A percentile compares a stretch with the other conserved stretches of the same genome.
Conservation (phyloP, 140 eudicot species). For the Ambrosia hybrid region DNA sequence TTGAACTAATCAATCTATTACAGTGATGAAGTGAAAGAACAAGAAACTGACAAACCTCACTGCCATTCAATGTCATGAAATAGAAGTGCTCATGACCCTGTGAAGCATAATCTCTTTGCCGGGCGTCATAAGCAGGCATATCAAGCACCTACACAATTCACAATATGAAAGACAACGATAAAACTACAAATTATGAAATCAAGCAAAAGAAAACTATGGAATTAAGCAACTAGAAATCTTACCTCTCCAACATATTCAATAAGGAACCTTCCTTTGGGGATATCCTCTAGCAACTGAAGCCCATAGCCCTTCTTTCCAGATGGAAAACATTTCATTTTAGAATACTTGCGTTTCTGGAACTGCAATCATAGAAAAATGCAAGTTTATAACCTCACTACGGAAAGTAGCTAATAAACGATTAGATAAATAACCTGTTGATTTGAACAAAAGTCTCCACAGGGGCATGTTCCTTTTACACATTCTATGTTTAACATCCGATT, state of each 20-base stretch:
- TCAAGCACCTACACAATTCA: slow-evolving; percentile 76
- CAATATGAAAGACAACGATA: background rate
- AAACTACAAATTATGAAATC: background rate
- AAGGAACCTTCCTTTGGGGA: slow-evolving; percentile 79
- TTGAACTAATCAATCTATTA: no score
- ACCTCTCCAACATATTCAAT: slow-evolving; percentile 99
- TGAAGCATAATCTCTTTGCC: slow-evolving; percentile 80
- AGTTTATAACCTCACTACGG: slow-evolving; percentile 9
- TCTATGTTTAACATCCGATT: slow-evolving; percentile 94
- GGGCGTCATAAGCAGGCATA: slow-evolving; percentile 76
- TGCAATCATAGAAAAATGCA: slow-evolving; percentile 57
- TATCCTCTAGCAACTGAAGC: slow-evolving; percentile 72
- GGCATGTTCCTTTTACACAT: slow-evolving; percentile 94
- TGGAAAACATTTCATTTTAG: slow-evolving; percentile 58
- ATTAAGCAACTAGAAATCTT: slow-evolving; percentile 19
- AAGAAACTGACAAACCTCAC: slow-evolving; percentile 57
- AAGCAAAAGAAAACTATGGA: background rate
- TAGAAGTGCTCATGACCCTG: slow-evolving; percentile 92
- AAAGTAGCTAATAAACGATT: background rate
- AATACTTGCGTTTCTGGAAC: slow-evolving; percentile 92
- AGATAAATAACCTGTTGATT: slow-evolving; percentile 71
- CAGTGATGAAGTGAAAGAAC: background rate
- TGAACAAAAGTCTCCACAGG: slow-evolving; percentile 91
- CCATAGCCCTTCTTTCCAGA: slow-evolving; percentile 92
- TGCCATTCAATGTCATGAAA: slow-evolving; percentile 90